These are phyloP conservation scores for Fusarium stilboides DNA, from an alignment of 2,329 filamentous ascomycete species.

Conservation along the genomic window DNA sequence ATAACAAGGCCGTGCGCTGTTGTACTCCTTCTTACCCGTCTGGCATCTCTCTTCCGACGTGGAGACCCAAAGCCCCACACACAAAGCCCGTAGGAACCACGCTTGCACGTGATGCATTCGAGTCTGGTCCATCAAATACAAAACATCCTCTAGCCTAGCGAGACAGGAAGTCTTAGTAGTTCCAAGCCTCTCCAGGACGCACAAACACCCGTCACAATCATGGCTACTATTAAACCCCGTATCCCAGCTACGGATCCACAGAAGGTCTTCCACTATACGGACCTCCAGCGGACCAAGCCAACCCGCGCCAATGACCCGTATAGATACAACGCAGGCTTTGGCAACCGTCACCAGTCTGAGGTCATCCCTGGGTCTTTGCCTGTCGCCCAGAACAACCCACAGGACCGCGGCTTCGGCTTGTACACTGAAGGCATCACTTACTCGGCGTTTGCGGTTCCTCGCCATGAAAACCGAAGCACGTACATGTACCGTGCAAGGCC, in stretches of 20 bases:
- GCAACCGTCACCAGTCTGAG: slow-evolving; percentile 32
- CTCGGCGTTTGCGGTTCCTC: slow-evolving; percentile 30
- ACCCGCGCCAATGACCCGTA: slow-evolving; percentile 35
- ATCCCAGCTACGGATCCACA: slow-evolving; percentile 16
- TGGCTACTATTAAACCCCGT: slow-evolving; percentile 2
- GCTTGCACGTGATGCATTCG: too few species aligned
- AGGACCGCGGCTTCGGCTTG: slow-evolving; percentile 25
- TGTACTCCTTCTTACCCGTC: too few species aligned
- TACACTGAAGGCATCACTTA: slow-evolving; percentile 40
- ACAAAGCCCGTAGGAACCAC: too few species aligned
- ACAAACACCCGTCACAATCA: not conserved
- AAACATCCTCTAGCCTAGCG: too few species aligned
- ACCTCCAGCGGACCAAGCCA: slow-evolving; percentile 26
- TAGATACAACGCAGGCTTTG: slow-evolving; percentile 22
- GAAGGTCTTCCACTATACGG: slow-evolving; percentile 34
- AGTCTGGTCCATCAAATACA: too few species aligned
- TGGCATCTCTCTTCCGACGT: too few species aligned
- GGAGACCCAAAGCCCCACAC: too few species aligned
- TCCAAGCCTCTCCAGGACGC: too few species aligned
- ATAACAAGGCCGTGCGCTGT: too few species aligned
- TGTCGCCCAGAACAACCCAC: slow-evolving; percentile 25
- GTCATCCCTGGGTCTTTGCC: slow-evolving; percentile 25
- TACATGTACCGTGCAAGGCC: slow-evolving; percentile 34
- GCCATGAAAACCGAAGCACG: slow-evolving; percentile 9
- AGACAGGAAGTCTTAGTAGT: too few species aligned